A percentile compares a stretch with the other conserved stretches of the same genome.
Evolutionary conservation across 495 filamentous ascomycete genomes (phyloP).

Genomic region (Xylaria bambusicola): DNA sequence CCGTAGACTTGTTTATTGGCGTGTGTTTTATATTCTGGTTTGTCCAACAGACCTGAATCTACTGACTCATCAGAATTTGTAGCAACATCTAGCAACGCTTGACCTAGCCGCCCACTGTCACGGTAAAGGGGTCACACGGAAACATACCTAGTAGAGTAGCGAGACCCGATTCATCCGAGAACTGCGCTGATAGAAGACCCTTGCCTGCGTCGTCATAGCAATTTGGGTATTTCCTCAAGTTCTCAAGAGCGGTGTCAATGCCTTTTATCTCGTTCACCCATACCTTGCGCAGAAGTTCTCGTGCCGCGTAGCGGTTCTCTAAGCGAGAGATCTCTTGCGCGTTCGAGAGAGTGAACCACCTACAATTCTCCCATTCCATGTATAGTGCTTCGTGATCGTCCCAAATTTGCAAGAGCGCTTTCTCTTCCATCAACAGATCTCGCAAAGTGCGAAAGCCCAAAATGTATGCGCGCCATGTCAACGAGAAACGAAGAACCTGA

Average conservation of each 20-base stretch:
- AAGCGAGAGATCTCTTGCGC: background rate
- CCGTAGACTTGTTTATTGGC: no score
- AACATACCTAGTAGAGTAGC: no score
- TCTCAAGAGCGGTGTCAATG: constrained; percentile 1
- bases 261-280: background rate
- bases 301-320: background rate
- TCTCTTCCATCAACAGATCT: constrained; percentile 10
- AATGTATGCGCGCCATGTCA: constrained; percentile 4
- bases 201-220: background rate
- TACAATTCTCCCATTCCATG: constrained; percentile 23
- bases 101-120: no score
- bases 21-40: no score
- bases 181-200: background rate
- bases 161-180: no score
- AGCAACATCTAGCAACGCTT: no score
- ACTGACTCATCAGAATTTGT: no score
- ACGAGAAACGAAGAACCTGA: background rate
- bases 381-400: constrained; percentile 21
- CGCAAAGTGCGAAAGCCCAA: background rate
- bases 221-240: background rate
- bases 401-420: background rate
- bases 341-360: constrained; percentile 11
- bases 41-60: no score
- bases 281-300: background rate
- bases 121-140: no score